phyloP scores from a whole-genome alignment of 2,329 filamentous ascomycete species.

The Tolypocladium pustulatum region DNA sequence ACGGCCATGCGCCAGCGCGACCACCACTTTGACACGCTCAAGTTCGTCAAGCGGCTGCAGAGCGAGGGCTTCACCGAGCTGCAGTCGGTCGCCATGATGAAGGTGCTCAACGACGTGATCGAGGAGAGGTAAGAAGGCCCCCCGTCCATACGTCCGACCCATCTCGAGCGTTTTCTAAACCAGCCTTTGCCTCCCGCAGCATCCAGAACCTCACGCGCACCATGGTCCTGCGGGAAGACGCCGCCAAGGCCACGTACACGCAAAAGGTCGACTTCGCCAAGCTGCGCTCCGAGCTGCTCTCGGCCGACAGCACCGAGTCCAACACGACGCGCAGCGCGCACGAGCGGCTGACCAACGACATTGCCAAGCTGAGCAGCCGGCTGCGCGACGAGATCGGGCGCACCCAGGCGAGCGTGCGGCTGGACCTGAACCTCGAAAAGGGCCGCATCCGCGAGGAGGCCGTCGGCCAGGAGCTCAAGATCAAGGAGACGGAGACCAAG shows the following conservation, averaged over 20 bases:
- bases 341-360: conserved; percentile 86
- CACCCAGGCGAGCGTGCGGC: conserved; percentile 82
- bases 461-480: conserved; percentile 91
- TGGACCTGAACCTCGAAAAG: conserved; percentile 95
- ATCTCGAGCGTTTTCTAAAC: neutral
- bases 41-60: conserved; percentile 85
- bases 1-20: conserved; percentile 52
- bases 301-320: conserved; percentile 82
- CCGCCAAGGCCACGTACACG: conserved; percentile 67
- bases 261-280: conserved; percentile 98
- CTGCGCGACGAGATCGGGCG: conserved; percentile 88
- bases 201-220: conserved; percentile 96
- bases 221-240: conserved; percentile 94
- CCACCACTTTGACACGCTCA: conserved; percentile 96
- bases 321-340: conserved; percentile 82
- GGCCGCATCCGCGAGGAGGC: conserved; percentile 93
- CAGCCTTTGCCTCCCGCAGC: conserved; percentile 26
- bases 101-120: conserved; percentile 89
- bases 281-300: conserved; percentile 85
- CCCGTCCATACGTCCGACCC: neutral
- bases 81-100: conserved; percentile 97
- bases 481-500: conserved; percentile 96
- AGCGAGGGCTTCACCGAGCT: conserved; percentile 91
- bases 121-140: conserved; percentile 60
- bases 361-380: conserved; percentile 83